Evolutionary conservation across 345 rosid genomes (phyloP).

Genomic region (Rhodamnia rubescens): DNA sequence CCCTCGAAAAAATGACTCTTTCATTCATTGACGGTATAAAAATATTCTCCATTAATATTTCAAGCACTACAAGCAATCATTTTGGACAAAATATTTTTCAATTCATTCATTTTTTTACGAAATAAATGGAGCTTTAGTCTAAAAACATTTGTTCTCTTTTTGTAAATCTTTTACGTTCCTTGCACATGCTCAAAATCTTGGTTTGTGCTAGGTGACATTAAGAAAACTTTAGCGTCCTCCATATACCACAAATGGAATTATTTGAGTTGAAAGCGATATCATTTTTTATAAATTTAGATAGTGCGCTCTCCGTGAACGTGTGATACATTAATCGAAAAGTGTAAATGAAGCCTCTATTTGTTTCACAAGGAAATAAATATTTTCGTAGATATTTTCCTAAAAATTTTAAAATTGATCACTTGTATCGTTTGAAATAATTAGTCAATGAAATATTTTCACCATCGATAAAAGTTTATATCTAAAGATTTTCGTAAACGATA

Average conservation of each 20-base stretch:
- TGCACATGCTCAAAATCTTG: not conserved
- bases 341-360: too few species aligned
- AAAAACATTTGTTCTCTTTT: not conserved
- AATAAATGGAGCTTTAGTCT: not conserved
- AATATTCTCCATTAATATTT: too few species aligned
- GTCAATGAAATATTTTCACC: fast-evolving
- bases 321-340: too few species aligned
- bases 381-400: not conserved
- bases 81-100: too few species aligned
- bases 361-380: fast-evolving
- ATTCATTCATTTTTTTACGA: too few species aligned
- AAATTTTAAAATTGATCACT: fast-evolving
- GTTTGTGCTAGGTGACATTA: not conserved
- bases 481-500: too few species aligned
- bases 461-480: too few species aligned
- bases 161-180: not conserved
- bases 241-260: not conserved
- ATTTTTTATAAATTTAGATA: not conserved
- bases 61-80: too few species aligned
- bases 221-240: not conserved
- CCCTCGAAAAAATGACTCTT: too few species aligned
- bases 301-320: too few species aligned
- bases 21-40: too few species aligned
- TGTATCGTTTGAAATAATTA: fast-evolving
- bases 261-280: fast-evolving